phyloP scores from a whole-genome alignment of 805 yeast species.

The Saturnispora mendoncae region DNA sequence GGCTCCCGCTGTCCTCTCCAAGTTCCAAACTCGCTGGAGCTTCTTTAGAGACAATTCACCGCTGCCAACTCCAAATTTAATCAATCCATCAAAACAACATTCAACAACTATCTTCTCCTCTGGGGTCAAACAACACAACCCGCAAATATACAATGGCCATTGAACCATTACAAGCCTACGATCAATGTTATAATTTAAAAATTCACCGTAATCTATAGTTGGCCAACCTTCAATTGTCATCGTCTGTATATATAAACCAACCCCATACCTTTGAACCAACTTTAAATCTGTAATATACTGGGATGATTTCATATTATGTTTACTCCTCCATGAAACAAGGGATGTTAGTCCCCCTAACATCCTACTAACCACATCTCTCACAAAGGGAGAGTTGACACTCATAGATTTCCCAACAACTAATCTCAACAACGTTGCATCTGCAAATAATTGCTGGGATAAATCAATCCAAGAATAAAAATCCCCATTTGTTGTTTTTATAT shows the following conservation, averaged over 20 bases:
- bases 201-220: slow-evolving; percentile 22
- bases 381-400: slow-evolving; percentile 20
- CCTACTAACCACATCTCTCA: slow-evolving; percentile 26
- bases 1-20: slow-evolving; percentile 19
- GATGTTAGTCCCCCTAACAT: slow-evolving; percentile 25
- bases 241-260: neutral
- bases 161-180: slow-evolving; percentile 31
- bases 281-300: neutral
- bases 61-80: slow-evolving; percentile 30
- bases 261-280: neutral
- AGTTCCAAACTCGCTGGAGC: slow-evolving; percentile 26
- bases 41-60: slow-evolving; percentile 29
- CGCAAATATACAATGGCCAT: slow-evolving; percentile 31
- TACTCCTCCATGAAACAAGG: slow-evolving; percentile 16
- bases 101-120: slow-evolving; percentile 28
- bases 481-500: slow-evolving; percentile 10
- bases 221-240: slow-evolving; percentile 11
- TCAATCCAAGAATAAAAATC: slow-evolving; percentile 32
- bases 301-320: neutral
- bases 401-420: slow-evolving; percentile 25
- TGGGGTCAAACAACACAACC: slow-evolving; percentile 26
- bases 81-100: slow-evolving; percentile 28
- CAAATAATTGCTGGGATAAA: slow-evolving; percentile 31
- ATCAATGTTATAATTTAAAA: slow-evolving; percentile 27
- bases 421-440: slow-evolving; percentile 32